Percentiles rank a stretch among this genome's conserved stretches.
Conservation (phyloP, 2,329 filamentous ascomycete species). For the Blastomyces emzantsi region DNA sequence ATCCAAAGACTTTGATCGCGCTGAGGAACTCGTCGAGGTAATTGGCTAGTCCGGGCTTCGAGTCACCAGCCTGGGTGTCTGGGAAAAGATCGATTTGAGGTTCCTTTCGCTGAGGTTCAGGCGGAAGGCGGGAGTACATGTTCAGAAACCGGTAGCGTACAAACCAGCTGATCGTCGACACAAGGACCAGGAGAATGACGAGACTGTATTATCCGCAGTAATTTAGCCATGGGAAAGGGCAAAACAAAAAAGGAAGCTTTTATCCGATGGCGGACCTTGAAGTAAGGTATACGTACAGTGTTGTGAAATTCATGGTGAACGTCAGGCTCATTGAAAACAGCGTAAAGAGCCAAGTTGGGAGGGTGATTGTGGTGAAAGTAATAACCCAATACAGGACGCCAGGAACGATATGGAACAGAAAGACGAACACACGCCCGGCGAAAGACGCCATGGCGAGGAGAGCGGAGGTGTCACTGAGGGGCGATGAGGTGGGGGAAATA, state of each 20-base stretch:
- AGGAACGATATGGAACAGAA: constrained; percentile 47
- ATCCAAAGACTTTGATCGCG: constrained; percentile 98
- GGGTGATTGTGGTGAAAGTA: constrained; percentile 75
- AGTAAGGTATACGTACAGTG: constrained; percentile 53
- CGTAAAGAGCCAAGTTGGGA: constrained; percentile 82
- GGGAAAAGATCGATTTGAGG: constrained; percentile 92
- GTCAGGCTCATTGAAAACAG: constrained; percentile 89
- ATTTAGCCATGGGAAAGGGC: background rate
- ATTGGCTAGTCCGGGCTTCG: constrained; percentile 85
- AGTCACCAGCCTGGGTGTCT: constrained; percentile 79
- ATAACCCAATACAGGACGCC: constrained; percentile 65
- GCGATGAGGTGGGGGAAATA: constrained; percentile 9
- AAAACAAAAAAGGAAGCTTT: too few relatives aligned
- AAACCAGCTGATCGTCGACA: constrained; percentile 86
- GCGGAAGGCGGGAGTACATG: constrained; percentile 89
- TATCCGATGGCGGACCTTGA: background rate
- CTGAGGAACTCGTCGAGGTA: constrained; percentile 97
- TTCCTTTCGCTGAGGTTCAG: constrained; percentile 91
- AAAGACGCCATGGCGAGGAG: constrained; percentile 16
- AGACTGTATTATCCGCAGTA: constrained; percentile 42
- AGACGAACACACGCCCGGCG: constrained; percentile 29
- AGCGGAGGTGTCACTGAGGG: background rate
- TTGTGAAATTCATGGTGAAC: constrained; percentile 98
- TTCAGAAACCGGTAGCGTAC: constrained; percentile 93
- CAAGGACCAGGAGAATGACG: constrained; percentile 64